Percentiles rank a stretch among this genome's conserved stretches.
These are phyloP conservation scores for Kitagawia praeruptora DNA, from an alignment of 129 eudicot genomes.

Conservation along the genomic window DNA sequence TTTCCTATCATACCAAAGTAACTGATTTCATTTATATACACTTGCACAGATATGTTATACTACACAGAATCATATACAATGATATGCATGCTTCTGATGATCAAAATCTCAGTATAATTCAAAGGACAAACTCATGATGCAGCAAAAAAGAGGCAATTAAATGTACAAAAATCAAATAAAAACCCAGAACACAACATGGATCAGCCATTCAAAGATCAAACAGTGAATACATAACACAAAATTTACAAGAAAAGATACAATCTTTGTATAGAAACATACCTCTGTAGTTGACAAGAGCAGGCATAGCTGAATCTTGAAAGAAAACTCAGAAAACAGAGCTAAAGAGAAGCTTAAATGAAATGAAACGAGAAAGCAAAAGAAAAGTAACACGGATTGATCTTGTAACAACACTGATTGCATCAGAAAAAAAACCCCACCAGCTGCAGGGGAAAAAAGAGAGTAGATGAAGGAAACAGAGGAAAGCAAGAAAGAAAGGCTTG, in stretches of 20 bases:
- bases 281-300: slow-evolving; percentile 84
- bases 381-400: slow-evolving; percentile 13
- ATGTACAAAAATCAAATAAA: no score
- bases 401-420: slow-evolving; percentile 37
- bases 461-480: slow-evolving; percentile 1
- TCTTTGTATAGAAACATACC: slow-evolving; percentile 38
- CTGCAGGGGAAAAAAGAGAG: slow-evolving; percentile 39
- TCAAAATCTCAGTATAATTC: not conserved
- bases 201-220: not conserved
- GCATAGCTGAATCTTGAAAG: slow-evolving; percentile 37
- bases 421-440: slow-evolving; percentile 38
- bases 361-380: slow-evolving; percentile 5
- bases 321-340: slow-evolving; percentile 27
- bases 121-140: not conserved
- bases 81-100: not conserved
- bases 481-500: not conserved
- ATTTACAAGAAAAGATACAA: not conserved
- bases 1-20: not conserved
- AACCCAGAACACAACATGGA: not conserved
- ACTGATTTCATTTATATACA: not conserved
- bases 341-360: slow-evolving; percentile 15
- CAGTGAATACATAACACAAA: slow-evolving; percentile 2
- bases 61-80: not conserved
- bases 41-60: not conserved
- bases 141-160: not conserved